These are phyloP conservation scores for Saturnispora hagleri DNA, from an alignment of 805 yeast genomes.

Conservation along the genomic window DNA sequence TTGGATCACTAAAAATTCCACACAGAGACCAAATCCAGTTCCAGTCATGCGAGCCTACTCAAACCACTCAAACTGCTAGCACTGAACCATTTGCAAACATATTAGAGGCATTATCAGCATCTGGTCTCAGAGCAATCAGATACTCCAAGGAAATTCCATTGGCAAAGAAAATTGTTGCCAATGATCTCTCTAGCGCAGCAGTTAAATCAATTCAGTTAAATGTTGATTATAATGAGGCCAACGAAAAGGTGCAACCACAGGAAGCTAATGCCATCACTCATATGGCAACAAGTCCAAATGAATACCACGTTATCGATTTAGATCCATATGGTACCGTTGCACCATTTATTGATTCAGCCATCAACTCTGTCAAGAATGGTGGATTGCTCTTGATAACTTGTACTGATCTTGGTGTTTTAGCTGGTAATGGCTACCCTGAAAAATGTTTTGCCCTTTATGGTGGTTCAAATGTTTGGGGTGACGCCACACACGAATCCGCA, in stretches of 20 bases:
- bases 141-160: conserved; percentile 87
- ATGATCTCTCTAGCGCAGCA: conserved; percentile 81
- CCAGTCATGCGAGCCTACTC: conserved; percentile 12
- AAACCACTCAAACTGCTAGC: conserved; percentile 9
- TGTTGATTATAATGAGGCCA: conserved; percentile 55
- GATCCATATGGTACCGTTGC: conserved; percentile 98
- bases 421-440: conserved; percentile 94
- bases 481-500: conserved; percentile 90
- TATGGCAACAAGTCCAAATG: conserved; percentile 48
- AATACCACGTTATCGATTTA: conserved; percentile 80
- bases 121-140: conserved; percentile 89
- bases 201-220: conserved; percentile 72
- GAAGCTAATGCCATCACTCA: conserved; percentile 86
- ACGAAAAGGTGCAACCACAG: conserved; percentile 50
- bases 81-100: conserved; percentile 48
- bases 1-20: conserved; percentile 12
- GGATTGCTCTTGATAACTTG: conserved; percentile 88
- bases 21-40: conserved; percentile 11
- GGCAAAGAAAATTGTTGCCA: conserved; percentile 70
- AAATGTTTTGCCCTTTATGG: conserved; percentile 94
- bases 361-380: conserved; percentile 73
- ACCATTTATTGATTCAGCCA: conserved; percentile 88
- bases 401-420: conserved; percentile 91
- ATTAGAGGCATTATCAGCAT: conserved; percentile 87
- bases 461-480: conserved; percentile 79